Evolutionary conservation across 2,329 filamentous ascomycete species (phyloP), one percentile per base, ranked within the genome.

Genomic region (Sporothrix pseudoabietina): DNA sequence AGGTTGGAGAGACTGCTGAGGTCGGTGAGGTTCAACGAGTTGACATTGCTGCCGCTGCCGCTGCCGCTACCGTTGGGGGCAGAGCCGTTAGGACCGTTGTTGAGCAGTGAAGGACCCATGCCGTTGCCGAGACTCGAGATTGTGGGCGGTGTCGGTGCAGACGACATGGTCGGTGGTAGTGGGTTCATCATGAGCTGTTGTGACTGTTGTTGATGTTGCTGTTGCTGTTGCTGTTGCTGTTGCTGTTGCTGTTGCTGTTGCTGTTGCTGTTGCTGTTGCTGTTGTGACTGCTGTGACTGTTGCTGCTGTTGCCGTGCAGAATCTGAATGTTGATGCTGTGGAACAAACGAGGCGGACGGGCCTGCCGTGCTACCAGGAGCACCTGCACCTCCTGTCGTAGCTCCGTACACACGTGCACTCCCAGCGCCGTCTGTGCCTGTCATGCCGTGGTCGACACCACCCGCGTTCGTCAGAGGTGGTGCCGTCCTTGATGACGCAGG

Each of bases 1-100:
- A 71, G 10, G n/a, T 54, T 65, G 30, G 39, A 44, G 14, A 71
- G 52, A n/a, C 49, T 65, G 52, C 59, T 66, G 5, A 73, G 8
- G 59, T 71, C 72, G 19, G 47, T 52, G 22, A 70, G 26, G 68
- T 57, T 44, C 12, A 65, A 22, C 4, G 19, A 19, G 44, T 32
- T 63, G 16, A 35, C 26, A 19, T 32, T 26, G 41, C 32, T 10
- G 55, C 22, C 55, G 44, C 44, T 32, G 26, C 7, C n/a, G 9
- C 32, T 10, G 55, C 22, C 55, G 44, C 44, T 32, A 19, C 7
- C n/a, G 9, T 30, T 55, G 8, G 47, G 9, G 55, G 41, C 44
- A 12, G 22, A 22, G 19, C 16, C 22, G 22, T 30, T 30, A 14
- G 19, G 44, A 14, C 65, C 65, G 44, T 52, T n/a, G 61, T 16